Base-by-base conservation (phyloP, 306 rosid species). In the Prunus mira region DNA sequence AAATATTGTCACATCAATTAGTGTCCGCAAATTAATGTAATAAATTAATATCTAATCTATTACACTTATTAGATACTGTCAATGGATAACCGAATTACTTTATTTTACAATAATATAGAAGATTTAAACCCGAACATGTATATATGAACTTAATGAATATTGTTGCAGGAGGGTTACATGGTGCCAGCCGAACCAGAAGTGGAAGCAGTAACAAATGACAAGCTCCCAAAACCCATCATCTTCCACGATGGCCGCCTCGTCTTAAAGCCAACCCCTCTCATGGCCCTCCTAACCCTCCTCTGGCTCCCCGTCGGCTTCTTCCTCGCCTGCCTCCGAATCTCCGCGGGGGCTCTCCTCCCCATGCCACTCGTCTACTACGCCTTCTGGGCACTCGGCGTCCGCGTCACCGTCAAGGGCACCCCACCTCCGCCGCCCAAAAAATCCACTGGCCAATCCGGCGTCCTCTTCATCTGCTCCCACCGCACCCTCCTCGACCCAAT, bases 161-260 rank as follows among this genome's bases (percentile, higher is more conserved):
- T 17, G 27, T 75, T 84, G 82, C 79, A 91, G 93, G 96, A 91
- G 55, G 84, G 88, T 22, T 94, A 87, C 83, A 78, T 91, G 34
- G 98, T 94, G 3, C 84, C 88, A 49, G 25, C 83, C 0, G 76
- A 68, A 3, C 83, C 86, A 20, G 79, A 82, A 7, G 82, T 87
- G 9, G 83, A 86, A 69, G 80, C 87, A 9, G 91, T 91, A 15
- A 72, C 83, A 19, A 63, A 28, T 0, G 89, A 90, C 9, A 90
- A 88, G 79, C 92, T 94, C 0, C 94, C 92, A 9, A 94, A 91
- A 72, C 98, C 96, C 0, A 82, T 94, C 4, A 86, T 94, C 54
- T 94, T 94, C 82, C 97, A 91, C 54, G 97, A 94, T 34, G 98
- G 98, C 3, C 89, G 97, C 3, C 80, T 94, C 0, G 93, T 91